A percentile compares a stretch with the other conserved stretches of the same genome.
phyloP scores from a whole-genome alignment of 306 rosid species.

The Carpinus fangiana region DNA sequence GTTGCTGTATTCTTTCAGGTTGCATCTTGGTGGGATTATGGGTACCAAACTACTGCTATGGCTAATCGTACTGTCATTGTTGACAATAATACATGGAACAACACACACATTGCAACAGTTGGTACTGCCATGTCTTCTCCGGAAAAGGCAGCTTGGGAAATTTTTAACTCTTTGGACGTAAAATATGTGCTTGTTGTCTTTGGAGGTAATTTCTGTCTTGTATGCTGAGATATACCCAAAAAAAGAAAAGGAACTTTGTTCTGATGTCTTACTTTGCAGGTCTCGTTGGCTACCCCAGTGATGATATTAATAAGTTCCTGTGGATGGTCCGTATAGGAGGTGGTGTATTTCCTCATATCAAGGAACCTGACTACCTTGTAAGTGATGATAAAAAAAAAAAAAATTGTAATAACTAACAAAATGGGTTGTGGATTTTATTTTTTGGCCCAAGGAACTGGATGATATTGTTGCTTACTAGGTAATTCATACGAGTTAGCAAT shows the following conservation, averaged over 20 bases:
- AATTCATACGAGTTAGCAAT: neutral
- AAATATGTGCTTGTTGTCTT: slow-evolving; percentile 98
- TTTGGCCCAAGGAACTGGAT: neutral
- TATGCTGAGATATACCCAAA: slow-evolving; percentile 6
- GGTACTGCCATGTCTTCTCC: slow-evolving; percentile 99
- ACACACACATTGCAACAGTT: slow-evolving; percentile 98
- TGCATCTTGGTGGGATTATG: slow-evolving; percentile 99
- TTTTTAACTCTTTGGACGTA: slow-evolving; percentile 91
- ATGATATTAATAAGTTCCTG: slow-evolving; percentile 94
- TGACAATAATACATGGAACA: slow-evolving; percentile 99
- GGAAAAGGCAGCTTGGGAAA: slow-evolving; percentile 99
- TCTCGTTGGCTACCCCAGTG: slow-evolving; percentile 97
- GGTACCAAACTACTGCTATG: slow-evolving; percentile 99
- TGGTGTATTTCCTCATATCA: slow-evolving; percentile 98
- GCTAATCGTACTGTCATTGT: slow-evolving; percentile 99
- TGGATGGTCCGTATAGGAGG: slow-evolving; percentile 99
- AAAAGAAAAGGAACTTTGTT: slow-evolving; percentile 15
- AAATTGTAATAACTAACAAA: neutral
- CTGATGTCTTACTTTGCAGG: slow-evolving; percentile 56
- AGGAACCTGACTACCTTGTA: slow-evolving; percentile 91
- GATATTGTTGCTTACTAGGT: neutral
- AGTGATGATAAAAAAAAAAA: slow-evolving; percentile 29
- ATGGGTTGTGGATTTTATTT: neutral
- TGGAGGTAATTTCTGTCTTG: slow-evolving; percentile 73
- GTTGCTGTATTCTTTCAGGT: slow-evolving; percentile 55